Evolutionary conservation across 352 stramenopile genomes (phyloP), one percentile per base, ranked within the genome.

Genomic region (Phytopythium mirpurense): DNA sequence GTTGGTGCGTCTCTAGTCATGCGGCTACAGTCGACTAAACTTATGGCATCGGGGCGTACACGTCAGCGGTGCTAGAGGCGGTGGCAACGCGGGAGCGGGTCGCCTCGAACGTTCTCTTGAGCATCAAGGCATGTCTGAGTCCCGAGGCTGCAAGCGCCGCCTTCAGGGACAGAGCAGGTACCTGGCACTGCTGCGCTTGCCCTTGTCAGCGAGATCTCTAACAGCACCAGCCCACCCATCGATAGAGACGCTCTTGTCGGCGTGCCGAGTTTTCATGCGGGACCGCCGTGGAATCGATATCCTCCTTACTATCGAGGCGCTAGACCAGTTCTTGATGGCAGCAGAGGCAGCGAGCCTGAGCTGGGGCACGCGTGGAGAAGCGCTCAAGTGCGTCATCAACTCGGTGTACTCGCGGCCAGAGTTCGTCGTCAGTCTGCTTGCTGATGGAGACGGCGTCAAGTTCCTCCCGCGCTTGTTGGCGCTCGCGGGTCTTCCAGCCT

Each of bases 301-400:
- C n/a, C 52, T 90, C 14, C 51, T 90, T n/a, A 71, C 63, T 3
- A n/a, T 11, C 23, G 19, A 87, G 75, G 50, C 62, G 1, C 40
- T 89, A 1, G 55, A 78, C 8, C 42, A 40, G 5, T 76, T 86
- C 26, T 23, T 87, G 1, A 7, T 18, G 1, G 24, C 75, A 2
- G 63, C 63, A 44, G 65, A 70, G 42, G 15, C 53, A 6, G 16
- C 21, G 10, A 46, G 5, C 14, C 60, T 5, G 5, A n/a, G 67
- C 10, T 65, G 60, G 54, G 35, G 38, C 3, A 53, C 70, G 5
- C 63, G 56, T 8, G 76, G 83, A 62, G 78, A 85, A 63, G 66
- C 72, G 26, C 53, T 90, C 46, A 90, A 85, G 56, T 90, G 78
- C 62, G 60, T 68, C 41, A 77, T 90, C 50, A 90, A 90, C 46